Percentiles rank a stretch among this genome's conserved stretches.
Evolutionary conservation across 2,329 filamentous ascomycete species (phyloP).

Genomic region (Cordyceps farinosa): DNA sequence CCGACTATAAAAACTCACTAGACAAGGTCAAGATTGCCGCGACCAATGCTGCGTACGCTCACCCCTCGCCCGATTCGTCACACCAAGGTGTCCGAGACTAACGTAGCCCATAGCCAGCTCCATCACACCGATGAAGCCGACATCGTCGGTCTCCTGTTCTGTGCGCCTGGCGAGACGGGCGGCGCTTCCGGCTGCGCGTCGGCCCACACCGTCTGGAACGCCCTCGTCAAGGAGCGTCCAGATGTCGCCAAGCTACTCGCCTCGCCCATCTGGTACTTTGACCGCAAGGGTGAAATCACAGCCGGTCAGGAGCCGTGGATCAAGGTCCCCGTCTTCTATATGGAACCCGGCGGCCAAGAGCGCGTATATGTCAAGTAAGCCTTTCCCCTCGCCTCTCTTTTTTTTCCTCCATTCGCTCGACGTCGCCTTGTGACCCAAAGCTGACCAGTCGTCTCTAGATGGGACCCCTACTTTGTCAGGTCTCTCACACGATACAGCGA

Average conservation of each 20-base stretch:
- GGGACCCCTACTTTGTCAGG: slow-evolving; percentile 84
- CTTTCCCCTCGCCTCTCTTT: too few relatives aligned
- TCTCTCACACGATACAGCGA: slow-evolving; percentile 73
- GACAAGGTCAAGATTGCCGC: slow-evolving; percentile 84
- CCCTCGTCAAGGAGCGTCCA: slow-evolving; percentile 69
- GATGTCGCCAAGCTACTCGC: slow-evolving; percentile 74
- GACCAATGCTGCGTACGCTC: slow-evolving; percentile 40
- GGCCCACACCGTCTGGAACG: slow-evolving; percentile 77
- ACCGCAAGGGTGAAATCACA: slow-evolving; percentile 81
- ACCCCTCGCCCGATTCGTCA: neutral
- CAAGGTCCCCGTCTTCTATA: slow-evolving; percentile 67
- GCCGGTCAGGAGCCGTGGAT: slow-evolving; percentile 73
- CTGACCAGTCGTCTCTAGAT: slow-evolving; percentile 56
- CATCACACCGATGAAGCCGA: slow-evolving; percentile 75
- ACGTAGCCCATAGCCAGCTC: slow-evolving; percentile 23
- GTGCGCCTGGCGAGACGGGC: slow-evolving; percentile 70
- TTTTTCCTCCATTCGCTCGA: neutral
- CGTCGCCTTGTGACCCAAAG: neutral
- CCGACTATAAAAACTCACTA: slow-evolving; percentile 64
- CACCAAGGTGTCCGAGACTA: neutral
- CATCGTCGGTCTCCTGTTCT: slow-evolving; percentile 76
- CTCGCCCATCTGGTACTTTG: slow-evolving; percentile 84
- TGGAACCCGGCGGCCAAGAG: slow-evolving; percentile 57
- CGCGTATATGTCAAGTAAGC: slow-evolving; percentile 59
- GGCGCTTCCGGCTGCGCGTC: slow-evolving; percentile 80